Conservation (phyloP, 208 protist species). For the Acanthamoeba healyi region DNA sequence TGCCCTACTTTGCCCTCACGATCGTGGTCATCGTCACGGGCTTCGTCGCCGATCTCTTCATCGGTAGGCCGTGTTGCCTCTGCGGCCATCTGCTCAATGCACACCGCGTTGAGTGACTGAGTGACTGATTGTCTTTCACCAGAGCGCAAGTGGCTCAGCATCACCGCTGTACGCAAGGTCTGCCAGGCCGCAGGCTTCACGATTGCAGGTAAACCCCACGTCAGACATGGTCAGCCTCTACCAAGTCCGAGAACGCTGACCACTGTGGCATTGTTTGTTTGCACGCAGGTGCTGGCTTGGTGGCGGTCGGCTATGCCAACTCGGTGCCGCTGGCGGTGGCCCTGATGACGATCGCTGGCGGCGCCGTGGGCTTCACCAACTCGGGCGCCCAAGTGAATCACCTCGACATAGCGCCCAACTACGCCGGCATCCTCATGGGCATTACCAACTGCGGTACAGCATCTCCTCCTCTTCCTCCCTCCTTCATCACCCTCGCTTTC, state of each 20-base stretch:
- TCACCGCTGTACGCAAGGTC: slow-evolving; percentile 37
- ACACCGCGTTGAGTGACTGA: too few relatives aligned
- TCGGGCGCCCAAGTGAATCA: slow-evolving; percentile 69
- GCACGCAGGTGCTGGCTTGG: slow-evolving; percentile 13
- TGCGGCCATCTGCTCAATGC: background rate
- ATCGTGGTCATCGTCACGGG: slow-evolving; percentile 30
- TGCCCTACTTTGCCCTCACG: slow-evolving; percentile 62
- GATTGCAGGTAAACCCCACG: slow-evolving; percentile 21
- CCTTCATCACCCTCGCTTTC: too few relatives aligned
- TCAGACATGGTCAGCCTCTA: background rate
- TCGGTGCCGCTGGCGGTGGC: slow-evolving; percentile 63
- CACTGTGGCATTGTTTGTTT: background rate
- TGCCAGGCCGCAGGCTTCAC: slow-evolving; percentile 26
- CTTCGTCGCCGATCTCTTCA: slow-evolving; percentile 54
- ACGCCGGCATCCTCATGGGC: slow-evolving; percentile 67
- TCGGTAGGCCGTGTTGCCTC: background rate
- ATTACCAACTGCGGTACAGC: slow-evolving; percentile 66
- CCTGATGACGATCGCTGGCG: slow-evolving; percentile 65
- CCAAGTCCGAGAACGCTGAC: too few relatives aligned
- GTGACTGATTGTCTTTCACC: too few relatives aligned
- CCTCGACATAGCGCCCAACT: slow-evolving; percentile 72
- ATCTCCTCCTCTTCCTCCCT: background rate
- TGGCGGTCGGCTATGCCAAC: background rate
- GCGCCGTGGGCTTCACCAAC: slow-evolving; percentile 39
- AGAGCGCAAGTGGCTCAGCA: slow-evolving; percentile 50